phyloP scores from a whole-genome alignment of 257 asterid species.

The Capsicum baccatum region DNA sequence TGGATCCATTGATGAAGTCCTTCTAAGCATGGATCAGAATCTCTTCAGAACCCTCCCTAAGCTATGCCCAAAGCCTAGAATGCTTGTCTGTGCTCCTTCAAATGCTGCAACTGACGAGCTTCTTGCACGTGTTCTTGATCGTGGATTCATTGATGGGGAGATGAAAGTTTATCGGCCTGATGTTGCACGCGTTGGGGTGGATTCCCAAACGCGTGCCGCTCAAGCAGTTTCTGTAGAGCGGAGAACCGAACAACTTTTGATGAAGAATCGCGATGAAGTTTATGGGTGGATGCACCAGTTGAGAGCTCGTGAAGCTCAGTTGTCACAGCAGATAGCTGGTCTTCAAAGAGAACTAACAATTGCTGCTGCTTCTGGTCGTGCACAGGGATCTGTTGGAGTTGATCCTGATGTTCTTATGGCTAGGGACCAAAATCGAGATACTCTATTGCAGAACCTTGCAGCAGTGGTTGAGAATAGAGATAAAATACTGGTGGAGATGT shows the following conservation, averaged over 20 bases:
- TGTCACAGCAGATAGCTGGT: slow-evolving; percentile 82
- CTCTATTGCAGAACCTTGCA: slow-evolving; percentile 82
- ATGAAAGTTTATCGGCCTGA: slow-evolving; percentile 98
- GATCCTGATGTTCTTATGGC: slow-evolving; percentile 95
- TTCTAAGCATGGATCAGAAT: slow-evolving; percentile 98
- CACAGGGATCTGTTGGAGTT: slow-evolving; percentile 98
- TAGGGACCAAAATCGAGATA: slow-evolving; percentile 92
- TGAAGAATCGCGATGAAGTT: slow-evolving; percentile 82
- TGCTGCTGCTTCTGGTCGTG: slow-evolving; percentile 78
- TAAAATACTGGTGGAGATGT: slow-evolving; percentile 91
- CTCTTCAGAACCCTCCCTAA: slow-evolving; percentile 96
- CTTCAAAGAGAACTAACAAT: slow-evolving; percentile 88
- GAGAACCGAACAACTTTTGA: slow-evolving; percentile 87
- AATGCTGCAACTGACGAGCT: slow-evolving; percentile 99
- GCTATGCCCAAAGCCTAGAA: slow-evolving; percentile 98
- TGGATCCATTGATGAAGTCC: slow-evolving; percentile 98
- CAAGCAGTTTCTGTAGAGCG: slow-evolving; percentile 99
- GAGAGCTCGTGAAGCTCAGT: slow-evolving; percentile 72
- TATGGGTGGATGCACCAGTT: slow-evolving; percentile 89
- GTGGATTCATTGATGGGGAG: slow-evolving; percentile 99
- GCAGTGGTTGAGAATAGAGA: slow-evolving; percentile 95
- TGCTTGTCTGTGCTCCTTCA: slow-evolving; percentile 99
- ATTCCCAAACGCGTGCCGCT: slow-evolving; percentile 97
- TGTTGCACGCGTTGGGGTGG: slow-evolving; percentile 98
- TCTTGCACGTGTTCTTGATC: slow-evolving; percentile 95